A percentile compares a stretch with the other conserved stretches of the same genome.
Evolutionary conservation across 441 rosid genomes (phyloP).

Genomic region (Arabidopsis hybrid): DNA sequence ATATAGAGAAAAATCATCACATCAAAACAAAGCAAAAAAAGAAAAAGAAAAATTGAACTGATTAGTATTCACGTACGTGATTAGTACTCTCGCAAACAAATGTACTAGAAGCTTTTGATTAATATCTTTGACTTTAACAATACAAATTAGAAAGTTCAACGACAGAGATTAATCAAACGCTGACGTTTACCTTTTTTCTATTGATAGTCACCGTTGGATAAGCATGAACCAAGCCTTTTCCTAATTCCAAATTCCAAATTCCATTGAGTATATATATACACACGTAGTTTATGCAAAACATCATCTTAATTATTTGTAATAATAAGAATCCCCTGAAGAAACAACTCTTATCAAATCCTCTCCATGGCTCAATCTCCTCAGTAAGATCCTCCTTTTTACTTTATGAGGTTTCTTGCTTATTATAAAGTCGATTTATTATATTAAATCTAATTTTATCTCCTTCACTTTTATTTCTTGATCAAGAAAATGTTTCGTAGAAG

Average conservation of each 20-base stretch:
- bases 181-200: constrained; percentile 10
- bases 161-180: neutral
- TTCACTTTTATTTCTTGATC: neutral
- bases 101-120: neutral
- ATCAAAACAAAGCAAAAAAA: neutral
- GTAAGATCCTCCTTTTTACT: constrained; percentile 13
- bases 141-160: neutral
- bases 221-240: constrained; percentile 19
- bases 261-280: neutral
- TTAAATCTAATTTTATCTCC: neutral
- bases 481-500: constrained; percentile 49
- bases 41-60: neutral
- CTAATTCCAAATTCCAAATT: neutral
- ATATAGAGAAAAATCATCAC: neutral
- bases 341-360: neutral
- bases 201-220: neutral
- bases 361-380: constrained; percentile 26
- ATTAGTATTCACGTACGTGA: neutral
- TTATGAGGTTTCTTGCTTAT: neutral
- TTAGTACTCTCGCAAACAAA: neutral
- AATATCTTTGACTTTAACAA: neutral
- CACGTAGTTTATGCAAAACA: neutral
- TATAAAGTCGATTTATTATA: neutral
- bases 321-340: neutral
- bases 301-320: neutral